Base-by-base conservation (phyloP, 2,329 filamentous ascomycete species). In the Reticulascus tulasneorum region DNA sequence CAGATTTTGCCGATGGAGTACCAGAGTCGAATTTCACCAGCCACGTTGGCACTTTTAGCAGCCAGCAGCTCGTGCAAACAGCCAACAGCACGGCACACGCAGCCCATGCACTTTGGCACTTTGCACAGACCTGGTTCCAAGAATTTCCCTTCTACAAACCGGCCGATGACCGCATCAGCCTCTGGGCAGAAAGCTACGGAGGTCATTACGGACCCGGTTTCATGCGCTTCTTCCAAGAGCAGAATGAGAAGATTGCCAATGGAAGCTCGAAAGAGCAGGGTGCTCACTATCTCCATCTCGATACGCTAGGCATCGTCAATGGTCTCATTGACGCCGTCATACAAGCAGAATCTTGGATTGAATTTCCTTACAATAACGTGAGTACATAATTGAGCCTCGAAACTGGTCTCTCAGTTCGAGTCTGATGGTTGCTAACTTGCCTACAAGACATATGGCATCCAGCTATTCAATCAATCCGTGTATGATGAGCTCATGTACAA, bases 111-210 rank as follows among this genome's bases (percentile, higher is more conserved):
- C 37, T 50, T 19, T 19, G 56, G 56, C 28, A 51, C 45, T 40
- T 45, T 26, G 35, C 46, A 6, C 37, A 49, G 38, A 69, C 69
- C 4, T 86, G 80, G 66, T 77, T 79, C 37, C 66, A 73, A 7
- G 71, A 77, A 24, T 85, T 85, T 41, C 79, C 78, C 0, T 66
- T 69, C 24, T 82, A 84, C 49, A 68, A 74, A 51, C 71, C 73
- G 4, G 69, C 71, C 33, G 71, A 80, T 42, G 29, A 32, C 37
- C 44, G 44, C 13, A 71, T 77, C 42, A 68, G 69, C 11, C 64
- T 79, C 37, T 75, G 69, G 26, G 67, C 72, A 4, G 64, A 72
- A 40, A 72, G 67, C 0, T 79, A 79, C 40, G 76, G 76, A n/a
- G 75, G 76, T 11, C 69, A 73, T 37, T 79, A 77, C 45, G 73